Evolutionary conservation across 345 rosid genomes (phyloP).

Genomic region (Syzygium jambos): DNA sequence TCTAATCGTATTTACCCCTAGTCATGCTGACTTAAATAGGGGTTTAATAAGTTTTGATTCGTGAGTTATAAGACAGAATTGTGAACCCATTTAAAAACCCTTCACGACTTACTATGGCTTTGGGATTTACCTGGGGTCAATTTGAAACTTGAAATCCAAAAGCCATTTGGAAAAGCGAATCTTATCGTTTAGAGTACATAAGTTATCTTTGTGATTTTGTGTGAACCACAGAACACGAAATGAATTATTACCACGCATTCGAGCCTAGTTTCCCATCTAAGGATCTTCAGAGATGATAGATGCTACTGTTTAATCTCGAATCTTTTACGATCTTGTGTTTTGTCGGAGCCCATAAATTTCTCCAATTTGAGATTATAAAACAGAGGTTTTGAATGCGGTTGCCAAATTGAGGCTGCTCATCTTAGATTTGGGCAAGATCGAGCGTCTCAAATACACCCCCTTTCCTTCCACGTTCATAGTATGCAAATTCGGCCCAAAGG

Average conservation of each 20-base stretch:
- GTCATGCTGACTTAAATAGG: background rate
- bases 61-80: background rate
- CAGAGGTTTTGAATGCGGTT: background rate
- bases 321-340: background rate
- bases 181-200: rapidly evolving
- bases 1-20: background rate
- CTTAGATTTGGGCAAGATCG: background rate
- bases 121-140: background rate
- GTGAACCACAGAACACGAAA: background rate
- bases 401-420: background rate
- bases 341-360: background rate
- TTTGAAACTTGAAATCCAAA: background rate
- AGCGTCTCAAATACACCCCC: background rate
- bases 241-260: background rate
- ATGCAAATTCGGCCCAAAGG: background rate
- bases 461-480: background rate
- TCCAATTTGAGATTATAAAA: background rate
- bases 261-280: background rate
- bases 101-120: background rate
- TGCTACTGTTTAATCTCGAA: background rate
- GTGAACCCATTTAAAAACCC: background rate
- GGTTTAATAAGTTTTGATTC: background rate
- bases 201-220: background rate
- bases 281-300: background rate
- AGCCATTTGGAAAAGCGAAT: background rate